Evolutionary conservation across 441 rosid genomes (phyloP).

Genomic region (Erodium texanum): DNA sequence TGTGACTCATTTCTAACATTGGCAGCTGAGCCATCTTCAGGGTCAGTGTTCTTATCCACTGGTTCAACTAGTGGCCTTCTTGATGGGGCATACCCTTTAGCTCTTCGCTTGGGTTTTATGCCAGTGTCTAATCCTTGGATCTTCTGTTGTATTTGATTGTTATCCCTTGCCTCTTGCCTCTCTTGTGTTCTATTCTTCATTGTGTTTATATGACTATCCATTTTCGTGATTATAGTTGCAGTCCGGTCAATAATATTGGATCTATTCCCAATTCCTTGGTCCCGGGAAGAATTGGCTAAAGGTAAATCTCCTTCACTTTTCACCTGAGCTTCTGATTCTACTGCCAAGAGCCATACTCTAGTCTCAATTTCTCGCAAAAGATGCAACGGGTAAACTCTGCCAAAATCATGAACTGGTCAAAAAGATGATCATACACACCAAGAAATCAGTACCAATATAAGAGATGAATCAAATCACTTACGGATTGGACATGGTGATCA

Average conservation of each 20-base stretch:
- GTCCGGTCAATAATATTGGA: conserved; percentile 73
- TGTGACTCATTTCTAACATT: conserved; percentile 50
- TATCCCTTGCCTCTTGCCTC: conserved; percentile 56
- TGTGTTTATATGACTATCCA: conserved; percentile 85
- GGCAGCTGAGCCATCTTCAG: conserved; percentile 46
- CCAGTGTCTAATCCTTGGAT: conserved; percentile 50
- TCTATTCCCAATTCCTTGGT: conserved; percentile 38
- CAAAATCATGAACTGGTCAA: conserved; percentile 32
- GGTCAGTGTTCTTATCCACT: conserved; percentile 45
- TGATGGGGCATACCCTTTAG: conserved; percentile 60
- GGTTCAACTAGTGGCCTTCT: conserved; percentile 52
- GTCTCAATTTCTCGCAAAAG: conserved; percentile 97
- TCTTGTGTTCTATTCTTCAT: conserved; percentile 50
- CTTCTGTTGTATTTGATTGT: conserved; percentile 38
- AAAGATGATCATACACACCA: conserved; percentile 5
- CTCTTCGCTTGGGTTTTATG: conserved; percentile 70
- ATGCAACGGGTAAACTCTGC: conserved; percentile 84
- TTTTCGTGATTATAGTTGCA: conserved; percentile 73
- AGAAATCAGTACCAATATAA: conserved; percentile 13
- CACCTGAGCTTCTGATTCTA: conserved; percentile 90
- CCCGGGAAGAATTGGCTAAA: conserved; percentile 36
- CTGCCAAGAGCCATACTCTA: conserved; percentile 96
- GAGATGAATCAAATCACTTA: conserved; percentile 45
- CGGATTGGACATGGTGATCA: conserved; percentile 75
- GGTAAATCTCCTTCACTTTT: conserved; percentile 57